Conservation (phyloP, 768 basidiomycete genomes). For the Amanita subjunquillea region DNA sequence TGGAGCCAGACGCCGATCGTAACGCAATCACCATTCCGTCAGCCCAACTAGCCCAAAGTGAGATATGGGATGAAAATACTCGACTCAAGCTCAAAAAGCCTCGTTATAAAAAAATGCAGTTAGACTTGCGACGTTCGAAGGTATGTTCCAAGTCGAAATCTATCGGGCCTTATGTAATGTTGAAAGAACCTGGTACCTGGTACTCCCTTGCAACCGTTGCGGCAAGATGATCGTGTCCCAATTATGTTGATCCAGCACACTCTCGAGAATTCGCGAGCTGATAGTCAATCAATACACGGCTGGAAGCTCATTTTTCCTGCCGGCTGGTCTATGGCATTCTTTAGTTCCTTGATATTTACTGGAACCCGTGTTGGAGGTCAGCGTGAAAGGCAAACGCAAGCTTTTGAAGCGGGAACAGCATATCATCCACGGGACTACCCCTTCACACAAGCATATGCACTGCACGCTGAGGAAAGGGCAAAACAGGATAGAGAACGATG, state of each 20-base stretch:
- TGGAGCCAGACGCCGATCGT: slow-evolving; percentile 15
- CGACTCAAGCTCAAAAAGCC: slow-evolving; percentile 48
- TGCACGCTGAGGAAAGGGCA: slow-evolving; percentile 37
- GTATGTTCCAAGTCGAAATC: slow-evolving; percentile 24
- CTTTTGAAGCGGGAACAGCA: slow-evolving; percentile 66
- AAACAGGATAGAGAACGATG: slow-evolving; percentile 49
- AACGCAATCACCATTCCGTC: slow-evolving; percentile 42
- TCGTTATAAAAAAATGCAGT: slow-evolving; percentile 69
- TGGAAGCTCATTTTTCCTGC: slow-evolving; percentile 83
- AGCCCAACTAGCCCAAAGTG: slow-evolving; percentile 45
- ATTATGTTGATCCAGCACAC: slow-evolving; percentile 77
- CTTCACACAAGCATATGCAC: slow-evolving; percentile 39
- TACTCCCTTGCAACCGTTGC: slow-evolving; percentile 49
- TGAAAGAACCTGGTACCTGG: slow-evolving; percentile 71
- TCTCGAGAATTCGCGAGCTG: slow-evolving; percentile 28
- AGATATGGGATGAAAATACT: slow-evolving; percentile 60
- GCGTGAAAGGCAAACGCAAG: slow-evolving; percentile 70
- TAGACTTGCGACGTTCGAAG: slow-evolving; percentile 75
- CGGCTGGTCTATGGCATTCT: slow-evolving; percentile 90
- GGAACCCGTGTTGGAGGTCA: slow-evolving; percentile 82
- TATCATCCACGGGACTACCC: slow-evolving; percentile 84
- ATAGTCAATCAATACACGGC: slow-evolving; percentile 52
- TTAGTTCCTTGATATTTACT: slow-evolving; percentile 71
- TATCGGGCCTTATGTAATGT: background rate
- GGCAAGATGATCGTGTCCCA: slow-evolving; percentile 78